phyloP scores from a whole-genome alignment of 2,329 filamentous ascomycete genomes.

The Ascochyta viciae-villosae region DNA sequence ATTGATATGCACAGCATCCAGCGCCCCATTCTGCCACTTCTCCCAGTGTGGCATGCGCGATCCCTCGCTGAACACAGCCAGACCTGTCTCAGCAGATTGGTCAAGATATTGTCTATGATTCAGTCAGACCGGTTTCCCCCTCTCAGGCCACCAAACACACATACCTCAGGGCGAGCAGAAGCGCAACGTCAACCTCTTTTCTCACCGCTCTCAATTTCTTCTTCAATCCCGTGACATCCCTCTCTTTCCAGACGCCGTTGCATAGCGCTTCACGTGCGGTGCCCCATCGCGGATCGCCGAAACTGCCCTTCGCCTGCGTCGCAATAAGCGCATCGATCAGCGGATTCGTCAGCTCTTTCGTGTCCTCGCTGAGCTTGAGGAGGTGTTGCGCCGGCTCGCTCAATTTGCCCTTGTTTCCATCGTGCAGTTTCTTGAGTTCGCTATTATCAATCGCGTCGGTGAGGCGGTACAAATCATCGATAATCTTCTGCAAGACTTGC shows the following conservation, averaged over 20 bases:
- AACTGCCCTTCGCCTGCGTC: conserved; percentile 29
- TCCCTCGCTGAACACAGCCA: conserved; percentile 32
- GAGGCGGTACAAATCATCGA: conserved; percentile 34
- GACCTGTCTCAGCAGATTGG: conserved; percentile 37
- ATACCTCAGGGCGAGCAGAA: conserved; percentile 36
- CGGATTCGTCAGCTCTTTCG: conserved; percentile 25
- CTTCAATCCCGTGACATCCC: conserved; percentile 34
- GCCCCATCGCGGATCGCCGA: conserved; percentile 29
- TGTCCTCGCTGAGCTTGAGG: conserved; percentile 34
- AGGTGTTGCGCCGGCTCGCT: conserved; percentile 37
- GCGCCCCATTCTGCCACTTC: conserved; percentile 38
- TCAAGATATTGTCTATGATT: conserved; percentile 34
- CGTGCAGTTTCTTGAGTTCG: conserved; percentile 28
- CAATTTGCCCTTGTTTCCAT: conserved; percentile 31
- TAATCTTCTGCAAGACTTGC: conserved; percentile 28
- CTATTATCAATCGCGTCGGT: conserved; percentile 26
- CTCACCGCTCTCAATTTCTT: conserved; percentile 33
- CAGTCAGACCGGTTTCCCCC: not conserved
- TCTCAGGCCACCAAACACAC: not conserved
- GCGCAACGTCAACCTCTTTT: conserved; percentile 34
- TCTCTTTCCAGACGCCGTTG: conserved; percentile 46
- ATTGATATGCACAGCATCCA: conserved; percentile 34
- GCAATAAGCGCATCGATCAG: conserved; percentile 31
- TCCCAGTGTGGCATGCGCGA: conserved; percentile 25
- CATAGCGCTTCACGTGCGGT: conserved; percentile 34